These are phyloP conservation scores for Lycium barbarum DNA, from an alignment of 257 asterid genomes.

Conservation along the genomic window DNA sequence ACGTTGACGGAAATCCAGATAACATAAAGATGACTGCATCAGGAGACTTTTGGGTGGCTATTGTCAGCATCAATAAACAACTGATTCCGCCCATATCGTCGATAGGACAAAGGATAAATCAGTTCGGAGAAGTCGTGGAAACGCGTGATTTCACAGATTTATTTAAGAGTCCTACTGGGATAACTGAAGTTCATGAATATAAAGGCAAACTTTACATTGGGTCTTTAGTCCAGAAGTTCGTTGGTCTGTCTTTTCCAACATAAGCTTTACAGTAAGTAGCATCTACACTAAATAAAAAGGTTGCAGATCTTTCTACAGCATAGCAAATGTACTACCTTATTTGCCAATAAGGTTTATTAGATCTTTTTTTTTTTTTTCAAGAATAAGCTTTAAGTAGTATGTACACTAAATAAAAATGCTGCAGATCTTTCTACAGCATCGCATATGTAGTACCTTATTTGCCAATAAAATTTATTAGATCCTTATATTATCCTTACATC, in stretches of 20 bases:
- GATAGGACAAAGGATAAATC: not conserved
- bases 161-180: not conserved
- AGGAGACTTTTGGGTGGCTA: constrained; percentile 12
- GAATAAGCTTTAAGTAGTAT: not conserved
- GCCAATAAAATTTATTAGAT: no score
- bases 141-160: not conserved
- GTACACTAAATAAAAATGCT: not conserved
- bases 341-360: not conserved
- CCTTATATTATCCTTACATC: no score
- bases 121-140: not conserved
- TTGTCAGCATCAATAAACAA: not conserved
- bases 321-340: not conserved
- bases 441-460: no score
- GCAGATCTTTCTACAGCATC: not conserved
- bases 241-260: not conserved
- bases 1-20: not conserved
- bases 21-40: not conserved
- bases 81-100: not conserved
- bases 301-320: not conserved
- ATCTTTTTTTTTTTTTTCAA: not conserved
- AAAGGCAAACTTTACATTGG: not conserved
- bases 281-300: not conserved
- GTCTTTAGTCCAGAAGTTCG: not conserved
- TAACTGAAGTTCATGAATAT: not conserved
- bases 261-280: not conserved